Evolutionary conservation across 225 moss, liverwort and hornwort species (phyloP).

Genomic region (Thuidium tamariscinum): DNA sequence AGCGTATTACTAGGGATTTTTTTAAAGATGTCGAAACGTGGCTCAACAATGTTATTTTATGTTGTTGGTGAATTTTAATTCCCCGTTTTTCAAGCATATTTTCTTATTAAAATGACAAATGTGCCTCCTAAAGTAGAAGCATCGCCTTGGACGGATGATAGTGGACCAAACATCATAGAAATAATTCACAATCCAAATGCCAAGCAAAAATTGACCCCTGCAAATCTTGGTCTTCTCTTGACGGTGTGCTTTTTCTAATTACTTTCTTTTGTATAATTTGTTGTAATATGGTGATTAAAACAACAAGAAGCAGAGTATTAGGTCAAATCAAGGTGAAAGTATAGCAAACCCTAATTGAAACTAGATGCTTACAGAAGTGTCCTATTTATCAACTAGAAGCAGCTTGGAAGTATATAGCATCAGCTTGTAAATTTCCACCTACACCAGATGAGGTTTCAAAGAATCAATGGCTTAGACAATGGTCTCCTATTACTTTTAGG

Average conservation of each 20-base stretch:
- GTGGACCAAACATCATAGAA: conserved; percentile 26
- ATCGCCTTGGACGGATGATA: conserved; percentile 35
- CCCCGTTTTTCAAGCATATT: not conserved
- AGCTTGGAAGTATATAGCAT: conserved; percentile 29
- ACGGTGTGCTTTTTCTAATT: not conserved
- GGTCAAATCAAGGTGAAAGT: not conserved
- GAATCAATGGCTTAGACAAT: conserved; percentile 26
- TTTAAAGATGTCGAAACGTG: not conserved
- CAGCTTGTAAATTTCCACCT: conserved; percentile 25
- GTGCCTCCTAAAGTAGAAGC: not conserved
- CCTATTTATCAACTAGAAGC: conserved; percentile 34
- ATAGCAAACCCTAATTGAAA: not conserved
- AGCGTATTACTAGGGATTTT: not conserved
- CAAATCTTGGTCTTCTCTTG: conserved; percentile 21
- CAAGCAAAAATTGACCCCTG: conserved; percentile 19
- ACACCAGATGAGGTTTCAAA: conserved; percentile 14
- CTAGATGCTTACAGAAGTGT: conserved; percentile 27
- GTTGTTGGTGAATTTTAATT: not conserved
- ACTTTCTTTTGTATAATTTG: not conserved
- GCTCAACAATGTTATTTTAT: not conserved
- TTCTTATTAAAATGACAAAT: not conserved
- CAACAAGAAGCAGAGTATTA: not conserved
- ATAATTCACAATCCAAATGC: conserved; percentile 17
- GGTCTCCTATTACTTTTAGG: conserved; percentile 33
- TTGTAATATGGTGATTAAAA: not conserved